These are phyloP conservation scores for Thraustochytrium striatum DNA, from an alignment of 352 stramenopile genomes.

Conservation along the genomic window DNA sequence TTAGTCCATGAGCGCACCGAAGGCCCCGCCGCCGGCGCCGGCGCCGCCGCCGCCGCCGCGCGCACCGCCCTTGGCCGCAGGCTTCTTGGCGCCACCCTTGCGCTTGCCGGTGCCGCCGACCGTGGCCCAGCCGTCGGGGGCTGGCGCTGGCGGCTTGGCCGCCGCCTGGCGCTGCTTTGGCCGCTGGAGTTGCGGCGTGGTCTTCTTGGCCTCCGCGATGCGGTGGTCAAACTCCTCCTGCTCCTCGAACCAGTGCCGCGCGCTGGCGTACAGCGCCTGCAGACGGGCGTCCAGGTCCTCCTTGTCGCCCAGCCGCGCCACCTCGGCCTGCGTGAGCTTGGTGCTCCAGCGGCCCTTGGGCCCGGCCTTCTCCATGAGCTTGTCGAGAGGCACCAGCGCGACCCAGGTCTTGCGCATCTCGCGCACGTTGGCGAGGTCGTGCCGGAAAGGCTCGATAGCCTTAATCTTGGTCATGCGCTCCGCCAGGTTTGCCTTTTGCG, in stretches of 20 bases:
- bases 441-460: not conserved
- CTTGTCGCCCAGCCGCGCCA: constrained; percentile 12
- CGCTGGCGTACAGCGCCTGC: not conserved
- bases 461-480: constrained; percentile 17
- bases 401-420: not conserved
- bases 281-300: not conserved
- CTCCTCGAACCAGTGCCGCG: constrained; percentile 34
- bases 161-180: not conserved
- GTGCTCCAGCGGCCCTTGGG: constrained; percentile 34
- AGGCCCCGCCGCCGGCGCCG: not conserved
- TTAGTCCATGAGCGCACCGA: not conserved
- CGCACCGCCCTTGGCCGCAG: not conserved
- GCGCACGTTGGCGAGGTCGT: constrained; percentile 3
- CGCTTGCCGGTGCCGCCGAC: not conserved
- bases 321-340: constrained; percentile 28
- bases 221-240: constrained; percentile 31
- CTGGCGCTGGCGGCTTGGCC: not conserved
- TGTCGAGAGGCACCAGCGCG: not conserved
- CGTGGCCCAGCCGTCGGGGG: not conserved
- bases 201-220: not conserved
- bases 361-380: constrained; percentile 13
- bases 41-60: not conserved
- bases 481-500: too few relatives aligned
- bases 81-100: not conserved
- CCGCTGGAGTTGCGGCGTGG: not conserved